A percentile compares a stretch with the other conserved stretches of the same genome.
Evolutionary conservation across 1,139 yeast species (phyloP).

Genomic region (Saccharomyces hybrid): DNA sequence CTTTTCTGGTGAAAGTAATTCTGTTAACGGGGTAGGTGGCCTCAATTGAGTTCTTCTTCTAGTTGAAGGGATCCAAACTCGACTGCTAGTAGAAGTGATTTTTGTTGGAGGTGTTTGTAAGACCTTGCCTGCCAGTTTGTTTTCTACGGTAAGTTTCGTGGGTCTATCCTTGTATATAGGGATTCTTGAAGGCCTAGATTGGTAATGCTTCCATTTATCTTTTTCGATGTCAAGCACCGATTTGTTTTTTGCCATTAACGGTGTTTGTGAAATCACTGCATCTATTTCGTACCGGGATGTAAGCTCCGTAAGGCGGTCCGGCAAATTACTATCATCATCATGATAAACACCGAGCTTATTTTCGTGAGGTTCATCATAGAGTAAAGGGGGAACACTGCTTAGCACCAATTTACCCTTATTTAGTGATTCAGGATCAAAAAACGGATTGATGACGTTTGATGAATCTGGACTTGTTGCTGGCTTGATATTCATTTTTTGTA

Average conservation of each 20-base stretch:
- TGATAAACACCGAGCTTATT: background rate
- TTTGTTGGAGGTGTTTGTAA: constrained; percentile 2
- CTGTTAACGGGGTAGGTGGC: constrained; percentile 23
- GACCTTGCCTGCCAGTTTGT: background rate
- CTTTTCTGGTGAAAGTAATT: constrained; percentile 8
- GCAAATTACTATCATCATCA: background rate
- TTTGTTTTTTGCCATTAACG: background rate
- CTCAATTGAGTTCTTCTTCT: constrained; percentile 9
- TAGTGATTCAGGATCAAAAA: constrained; percentile 11
- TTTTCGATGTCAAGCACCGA: constrained; percentile 4
- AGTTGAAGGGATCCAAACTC: constrained; percentile 13
- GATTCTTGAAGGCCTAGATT: constrained; percentile 3
- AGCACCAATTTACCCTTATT: constrained; percentile 1
- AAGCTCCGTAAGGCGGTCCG: background rate
- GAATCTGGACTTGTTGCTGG: constrained; percentile 35
- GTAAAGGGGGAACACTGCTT: constrained; percentile 2
- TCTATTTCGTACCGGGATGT: background rate
- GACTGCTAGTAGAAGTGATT: background rate
- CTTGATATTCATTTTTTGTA: constrained; percentile 34
- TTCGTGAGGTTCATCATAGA: background rate
- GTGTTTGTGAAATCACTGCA: background rate
- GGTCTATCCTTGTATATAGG: constrained; percentile 1
- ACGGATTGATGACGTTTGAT: constrained; percentile 28
- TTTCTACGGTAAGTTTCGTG: background rate
- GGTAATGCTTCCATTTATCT: constrained; percentile 5